Percentiles rank a stretch among this genome's conserved stretches.
Conservation (phyloP, 2,329 filamentous ascomycete genomes). For the Fusarium citri region DNA sequence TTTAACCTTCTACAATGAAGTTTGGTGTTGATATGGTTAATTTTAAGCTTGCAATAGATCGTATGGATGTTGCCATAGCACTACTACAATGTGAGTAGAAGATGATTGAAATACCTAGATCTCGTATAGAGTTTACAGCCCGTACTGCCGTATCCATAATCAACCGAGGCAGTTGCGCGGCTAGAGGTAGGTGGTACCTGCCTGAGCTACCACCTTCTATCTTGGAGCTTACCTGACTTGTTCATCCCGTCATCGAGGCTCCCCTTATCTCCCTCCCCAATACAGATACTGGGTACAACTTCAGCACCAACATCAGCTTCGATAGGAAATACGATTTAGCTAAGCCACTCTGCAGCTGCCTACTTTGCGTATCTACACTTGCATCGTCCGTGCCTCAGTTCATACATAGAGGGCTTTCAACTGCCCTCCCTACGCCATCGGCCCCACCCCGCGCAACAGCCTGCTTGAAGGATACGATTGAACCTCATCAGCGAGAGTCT, state of each 20-base stretch:
- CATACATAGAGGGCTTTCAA: constrained; percentile 1
- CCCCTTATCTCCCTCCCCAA: neutral
- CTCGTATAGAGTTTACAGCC: constrained; percentile 18
- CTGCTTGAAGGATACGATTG: constrained; percentile 12
- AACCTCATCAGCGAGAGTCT: constrained; percentile 23
- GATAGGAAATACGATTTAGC: neutral
- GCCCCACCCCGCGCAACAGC: constrained; percentile 34
- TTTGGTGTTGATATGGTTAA: neutral
- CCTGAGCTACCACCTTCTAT: neutral
- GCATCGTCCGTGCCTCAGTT: neutral
- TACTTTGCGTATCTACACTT: neutral
- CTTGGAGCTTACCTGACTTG: constrained; percentile 12
- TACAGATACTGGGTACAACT: neutral
- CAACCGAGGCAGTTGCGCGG: constrained; percentile 8
- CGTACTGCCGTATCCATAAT: neutral
- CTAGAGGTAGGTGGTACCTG: constrained; percentile 1
- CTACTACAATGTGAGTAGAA: neutral
- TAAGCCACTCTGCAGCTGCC: neutral
- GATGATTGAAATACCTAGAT: neutral
- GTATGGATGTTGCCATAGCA: neutral
- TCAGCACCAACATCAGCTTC: neutral
- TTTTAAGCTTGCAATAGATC: neutral
- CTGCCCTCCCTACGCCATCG: constrained; percentile 17
- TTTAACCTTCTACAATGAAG: neutral
- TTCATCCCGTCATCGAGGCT: neutral